Conservation (phyloP, 2,329 filamentous ascomycete species). For the Neofusicoccum cordaticola region DNA sequence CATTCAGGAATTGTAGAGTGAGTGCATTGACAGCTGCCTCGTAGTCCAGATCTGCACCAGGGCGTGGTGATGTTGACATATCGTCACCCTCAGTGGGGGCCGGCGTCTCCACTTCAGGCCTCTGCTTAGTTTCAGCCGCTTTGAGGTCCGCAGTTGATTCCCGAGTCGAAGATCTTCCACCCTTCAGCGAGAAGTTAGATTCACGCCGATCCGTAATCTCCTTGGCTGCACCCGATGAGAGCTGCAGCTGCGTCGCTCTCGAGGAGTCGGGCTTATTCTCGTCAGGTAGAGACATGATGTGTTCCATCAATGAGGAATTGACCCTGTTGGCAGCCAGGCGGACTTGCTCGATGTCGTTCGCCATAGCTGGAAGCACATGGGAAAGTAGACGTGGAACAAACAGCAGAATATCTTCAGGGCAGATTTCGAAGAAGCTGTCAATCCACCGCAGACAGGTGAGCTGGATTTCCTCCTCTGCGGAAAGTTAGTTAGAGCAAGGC, state of each 20-base stretch:
- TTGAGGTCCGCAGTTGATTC: constrained; percentile 28
- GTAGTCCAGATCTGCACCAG: constrained; percentile 78
- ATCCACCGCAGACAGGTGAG: constrained; percentile 93
- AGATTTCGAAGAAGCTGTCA: constrained; percentile 94
- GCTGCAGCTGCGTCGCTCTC: constrained; percentile 42
- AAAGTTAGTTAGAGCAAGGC: constrained; percentile 26
- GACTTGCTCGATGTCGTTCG: constrained; percentile 85
- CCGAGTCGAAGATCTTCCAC: constrained; percentile 13
- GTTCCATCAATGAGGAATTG: constrained; percentile 87
- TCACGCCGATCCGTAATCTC: constrained; percentile 42
- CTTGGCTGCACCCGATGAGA: constrained; percentile 34
- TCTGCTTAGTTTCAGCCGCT: constrained; percentile 31
- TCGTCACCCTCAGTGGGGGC: constrained; percentile 46
- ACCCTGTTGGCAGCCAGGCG: constrained; percentile 84
- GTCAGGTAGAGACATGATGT: constrained; percentile 86
- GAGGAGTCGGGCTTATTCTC: constrained; percentile 43
- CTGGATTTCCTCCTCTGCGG: constrained; percentile 80
- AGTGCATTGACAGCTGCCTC: constrained; percentile 90
- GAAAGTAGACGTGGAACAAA: constrained; percentile 92
- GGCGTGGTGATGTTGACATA: constrained; percentile 45
- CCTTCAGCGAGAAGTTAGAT: constrained; percentile 32
- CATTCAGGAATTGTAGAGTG: constrained; percentile 90
- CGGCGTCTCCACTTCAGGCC: constrained; percentile 32
- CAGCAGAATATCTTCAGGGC: constrained; percentile 89
- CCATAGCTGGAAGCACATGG: constrained; percentile 90